Evolutionary conservation across 805 yeast species (phyloP).

Genomic region (Suhomyces sp.): DNA sequence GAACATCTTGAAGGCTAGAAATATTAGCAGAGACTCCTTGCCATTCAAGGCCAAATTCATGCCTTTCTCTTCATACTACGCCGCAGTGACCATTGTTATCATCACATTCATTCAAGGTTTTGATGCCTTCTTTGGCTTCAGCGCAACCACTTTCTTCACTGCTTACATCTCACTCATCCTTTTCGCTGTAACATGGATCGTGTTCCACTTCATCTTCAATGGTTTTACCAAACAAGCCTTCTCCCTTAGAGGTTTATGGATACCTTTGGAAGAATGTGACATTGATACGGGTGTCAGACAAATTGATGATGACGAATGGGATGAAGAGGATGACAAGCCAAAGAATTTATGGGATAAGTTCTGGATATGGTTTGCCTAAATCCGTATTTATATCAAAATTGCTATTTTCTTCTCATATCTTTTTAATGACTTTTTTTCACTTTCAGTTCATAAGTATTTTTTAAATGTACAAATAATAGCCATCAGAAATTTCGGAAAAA

Average conservation of each 20-base stretch:
- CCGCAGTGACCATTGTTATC: slow-evolving; percentile 49
- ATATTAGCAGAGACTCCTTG: slow-evolving; percentile 62
- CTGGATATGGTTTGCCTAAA: slow-evolving; percentile 34
- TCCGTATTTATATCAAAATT: neutral
- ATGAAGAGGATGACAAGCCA: slow-evolving; percentile 46
- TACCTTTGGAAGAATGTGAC: slow-evolving; percentile 60
- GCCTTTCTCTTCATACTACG: slow-evolving; percentile 67
- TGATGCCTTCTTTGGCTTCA: slow-evolving; percentile 54
- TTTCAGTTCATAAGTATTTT: neutral
- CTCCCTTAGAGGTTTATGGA: slow-evolving; percentile 37
- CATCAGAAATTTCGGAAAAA: too few relatives aligned
- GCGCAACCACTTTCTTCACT: slow-evolving; percentile 59
- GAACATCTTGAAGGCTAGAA: slow-evolving; percentile 58
- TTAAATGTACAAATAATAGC: neutral
- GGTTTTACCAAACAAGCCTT: slow-evolving; percentile 29
- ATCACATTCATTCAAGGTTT: slow-evolving; percentile 74
- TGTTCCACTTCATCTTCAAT: slow-evolving; percentile 52
- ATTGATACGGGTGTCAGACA: slow-evolving; percentile 66
- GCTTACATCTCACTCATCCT: slow-evolving; percentile 68
- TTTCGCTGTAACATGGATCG: slow-evolving; percentile 53
- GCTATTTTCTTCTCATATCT: neutral
- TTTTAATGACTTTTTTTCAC: neutral
- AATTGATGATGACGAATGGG: slow-evolving; percentile 58
- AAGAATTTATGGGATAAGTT: slow-evolving; percentile 53
- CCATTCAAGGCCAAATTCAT: slow-evolving; percentile 73